A percentile compares a stretch with the other conserved stretches of the same genome.
These are phyloP conservation scores for Triangularia setosa DNA, from an alignment of 2,329 filamentous ascomycete genomes.

Conservation along the genomic window DNA sequence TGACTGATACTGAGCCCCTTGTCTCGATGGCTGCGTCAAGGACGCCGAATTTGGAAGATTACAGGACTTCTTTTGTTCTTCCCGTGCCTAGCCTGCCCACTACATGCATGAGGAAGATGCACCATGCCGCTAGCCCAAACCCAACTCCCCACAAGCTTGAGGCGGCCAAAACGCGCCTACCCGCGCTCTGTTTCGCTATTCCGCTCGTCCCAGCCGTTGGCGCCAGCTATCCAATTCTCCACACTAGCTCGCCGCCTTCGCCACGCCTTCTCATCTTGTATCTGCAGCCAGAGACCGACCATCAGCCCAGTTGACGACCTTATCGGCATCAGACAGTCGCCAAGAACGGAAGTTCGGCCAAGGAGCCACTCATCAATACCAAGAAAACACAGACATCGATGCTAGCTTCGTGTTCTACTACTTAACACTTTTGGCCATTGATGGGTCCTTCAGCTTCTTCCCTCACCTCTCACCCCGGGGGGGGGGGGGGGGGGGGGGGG, in stretches of 20 bases:
- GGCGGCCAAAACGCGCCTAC: not conserved
- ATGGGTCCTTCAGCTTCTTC: not conserved
- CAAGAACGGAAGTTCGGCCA: not conserved
- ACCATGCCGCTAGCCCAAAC: not conserved
- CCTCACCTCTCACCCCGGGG: too few relatives aligned
- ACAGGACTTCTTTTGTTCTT: not conserved
- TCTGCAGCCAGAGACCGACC: not conserved
- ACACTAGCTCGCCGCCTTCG: constrained; percentile 1
- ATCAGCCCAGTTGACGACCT: not conserved
- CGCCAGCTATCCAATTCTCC: not conserved
- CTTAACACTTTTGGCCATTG: not conserved
- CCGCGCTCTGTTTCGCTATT: not conserved
- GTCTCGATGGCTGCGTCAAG: not conserved
- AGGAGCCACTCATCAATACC: constrained; percentile 2
- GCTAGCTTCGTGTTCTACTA: not conserved
- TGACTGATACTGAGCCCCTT: not conserved
- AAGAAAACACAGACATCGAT: not conserved
- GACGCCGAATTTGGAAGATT: not conserved
- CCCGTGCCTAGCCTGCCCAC: not conserved
- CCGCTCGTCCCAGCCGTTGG: constrained; percentile 1
- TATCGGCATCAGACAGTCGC: not conserved
- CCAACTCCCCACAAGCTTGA: not conserved
- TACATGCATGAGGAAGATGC: not conserved
- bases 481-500: too few relatives aligned
- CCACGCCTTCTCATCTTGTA: constrained; percentile 4